Percentiles rank a stretch among this genome's conserved stretches.
Conservation (phyloP, 2,329 filamentous ascomycete genomes). For the Trichophyton schoenleinii region DNA sequence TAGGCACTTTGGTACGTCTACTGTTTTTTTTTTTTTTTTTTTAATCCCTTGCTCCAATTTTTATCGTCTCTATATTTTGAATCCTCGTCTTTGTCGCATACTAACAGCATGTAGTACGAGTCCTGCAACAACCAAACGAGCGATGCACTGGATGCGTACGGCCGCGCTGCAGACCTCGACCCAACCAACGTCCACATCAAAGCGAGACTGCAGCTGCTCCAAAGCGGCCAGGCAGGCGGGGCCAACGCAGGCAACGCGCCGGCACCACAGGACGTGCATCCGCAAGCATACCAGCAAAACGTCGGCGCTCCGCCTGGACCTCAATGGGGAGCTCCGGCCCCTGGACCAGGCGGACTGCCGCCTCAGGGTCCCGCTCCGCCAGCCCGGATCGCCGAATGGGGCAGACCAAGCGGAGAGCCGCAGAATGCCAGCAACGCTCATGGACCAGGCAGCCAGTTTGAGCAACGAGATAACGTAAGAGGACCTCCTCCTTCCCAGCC, state of each 20-base stretch:
- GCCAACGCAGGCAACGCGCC: slow-evolving; percentile 57
- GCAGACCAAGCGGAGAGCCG: slow-evolving; percentile 60
- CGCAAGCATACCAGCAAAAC: slow-evolving; percentile 79
- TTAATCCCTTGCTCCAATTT: slow-evolving; percentile 19
- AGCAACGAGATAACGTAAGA: slow-evolving; percentile 61
- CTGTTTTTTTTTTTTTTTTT: not conserved
- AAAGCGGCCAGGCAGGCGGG: slow-evolving; percentile 64
- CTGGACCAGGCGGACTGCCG: slow-evolving; percentile 28
- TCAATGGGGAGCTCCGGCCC: slow-evolving; percentile 72
- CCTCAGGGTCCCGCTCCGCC: slow-evolving; percentile 53
- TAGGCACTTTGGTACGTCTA: slow-evolving; percentile 74
- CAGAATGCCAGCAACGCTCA: slow-evolving; percentile 39
- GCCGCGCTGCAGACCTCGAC: slow-evolving; percentile 86
- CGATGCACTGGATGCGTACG: slow-evolving; percentile 91
- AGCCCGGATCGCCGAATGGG: slow-evolving; percentile 48
- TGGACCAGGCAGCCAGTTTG: slow-evolving; percentile 52
- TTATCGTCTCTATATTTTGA: too few species aligned
- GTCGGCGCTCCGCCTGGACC: slow-evolving; percentile 74
- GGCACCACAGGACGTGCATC: slow-evolving; percentile 81
- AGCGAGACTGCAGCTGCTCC: slow-evolving; percentile 76
- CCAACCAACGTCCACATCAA: slow-evolving; percentile 93
- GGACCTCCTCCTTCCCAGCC: slow-evolving; percentile 48
- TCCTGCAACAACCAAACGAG: slow-evolving; percentile 98
- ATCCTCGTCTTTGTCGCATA: slow-evolving; percentile 5
- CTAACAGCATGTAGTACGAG: slow-evolving; percentile 55